Evolutionary conservation across 192 early-diverging fungal genomes (phyloP), one percentile per base, ranked within the genome.

Genomic region (Polychytrium aggregatum): DNA sequence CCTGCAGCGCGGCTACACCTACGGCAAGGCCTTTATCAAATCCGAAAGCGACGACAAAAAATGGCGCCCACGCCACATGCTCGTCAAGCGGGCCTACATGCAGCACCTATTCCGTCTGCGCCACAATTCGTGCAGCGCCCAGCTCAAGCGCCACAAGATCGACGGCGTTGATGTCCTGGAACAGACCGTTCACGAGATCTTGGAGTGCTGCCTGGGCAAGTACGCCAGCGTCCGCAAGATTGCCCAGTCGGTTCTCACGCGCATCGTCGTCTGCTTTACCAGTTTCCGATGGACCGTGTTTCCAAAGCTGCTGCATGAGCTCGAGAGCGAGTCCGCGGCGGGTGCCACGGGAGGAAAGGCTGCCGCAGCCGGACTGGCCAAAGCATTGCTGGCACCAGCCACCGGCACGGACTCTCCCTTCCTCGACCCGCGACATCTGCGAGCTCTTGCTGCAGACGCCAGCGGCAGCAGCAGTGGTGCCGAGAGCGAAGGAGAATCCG

Each of bases 61-160:
- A n/a, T n/a, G n/a, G n/a, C 16, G 52, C 9, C 68, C 67, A n/a
- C 71, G 78, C 0, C 79, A 78, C 46, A 27, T 67, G 35, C 53
- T 52, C 40, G 68, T 75, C 20, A 63, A 64, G 43, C 71, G 75
- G 8, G 73, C 68, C 1, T 64, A 71, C 25, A 54, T 65, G 13
- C 52, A 63, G 2, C 84, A 85, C 46, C 40, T 75, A 26, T 37
- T 60, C 17, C 61, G 83, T 21, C 48, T 84, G 6, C 64, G 72
- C 31, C 64, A 76, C 41, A 84, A 84, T 40, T 40, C 41, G 53
- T 66, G n/a, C n/a, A n/a, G n/a, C n/a, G n/a, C n/a, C n/a, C n/a
- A n/a, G n/a, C n/a, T n/a, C n/a, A n/a, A n/a, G n/a, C n/a, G n/a
- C n/a, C n/a, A n/a, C n/a, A n/a, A n/a, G n/a, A n/a, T n/a, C n/a